Percentiles rank a stretch among this genome's conserved stretches.
These are phyloP conservation scores for Hypoxylon sp. DNA, from an alignment of 2,329 filamentous ascomycete species.

Conservation along the genomic window DNA sequence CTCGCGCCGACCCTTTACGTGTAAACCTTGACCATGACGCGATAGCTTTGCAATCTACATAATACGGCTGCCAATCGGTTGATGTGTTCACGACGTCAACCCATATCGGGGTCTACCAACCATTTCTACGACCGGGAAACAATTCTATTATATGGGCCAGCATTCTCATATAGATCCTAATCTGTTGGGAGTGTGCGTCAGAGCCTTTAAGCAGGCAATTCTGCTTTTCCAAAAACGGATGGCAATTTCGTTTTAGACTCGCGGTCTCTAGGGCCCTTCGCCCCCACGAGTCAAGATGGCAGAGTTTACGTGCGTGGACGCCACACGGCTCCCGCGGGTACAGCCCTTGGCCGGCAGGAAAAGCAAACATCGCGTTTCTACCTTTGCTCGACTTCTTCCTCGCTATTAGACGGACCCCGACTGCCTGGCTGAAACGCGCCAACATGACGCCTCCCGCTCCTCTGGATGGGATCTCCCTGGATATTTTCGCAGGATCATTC, in stretches of 20 bases:
- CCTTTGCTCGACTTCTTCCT: conserved; percentile 4
- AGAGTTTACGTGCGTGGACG: conserved; percentile 20
- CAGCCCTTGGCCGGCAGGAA: conserved; percentile 10
- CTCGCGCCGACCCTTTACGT: conserved; percentile 31
- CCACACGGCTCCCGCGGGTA: conserved; percentile 22
- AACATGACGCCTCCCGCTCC: conserved; percentile 36
- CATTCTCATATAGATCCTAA: not conserved
- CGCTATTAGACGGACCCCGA: conserved; percentile 16
- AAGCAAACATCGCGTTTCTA: conserved; percentile 27
- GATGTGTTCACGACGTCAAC: conserved; percentile 7
- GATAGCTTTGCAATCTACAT: conserved; percentile 33
- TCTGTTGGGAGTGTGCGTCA: not conserved
- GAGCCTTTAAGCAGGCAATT: not conserved
- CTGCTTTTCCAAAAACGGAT: not conserved
- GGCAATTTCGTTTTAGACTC: not conserved
- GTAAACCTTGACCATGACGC: conserved; percentile 27
- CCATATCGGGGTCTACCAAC: not conserved
- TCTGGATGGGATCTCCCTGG: conserved; percentile 19
- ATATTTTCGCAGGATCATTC: conserved; percentile 31
- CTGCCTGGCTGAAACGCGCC: conserved; percentile 35
- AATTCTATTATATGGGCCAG: conserved; percentile 18
- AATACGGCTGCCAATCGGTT: conserved; percentile 3
- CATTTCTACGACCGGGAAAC: conserved; percentile 22
- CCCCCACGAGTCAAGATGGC: conserved; percentile 26
- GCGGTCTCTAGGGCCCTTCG: conserved; percentile 1